Base-by-base conservation (phyloP, 805 yeast genomes). In the Saccharomycopsis fermentans region DNA sequence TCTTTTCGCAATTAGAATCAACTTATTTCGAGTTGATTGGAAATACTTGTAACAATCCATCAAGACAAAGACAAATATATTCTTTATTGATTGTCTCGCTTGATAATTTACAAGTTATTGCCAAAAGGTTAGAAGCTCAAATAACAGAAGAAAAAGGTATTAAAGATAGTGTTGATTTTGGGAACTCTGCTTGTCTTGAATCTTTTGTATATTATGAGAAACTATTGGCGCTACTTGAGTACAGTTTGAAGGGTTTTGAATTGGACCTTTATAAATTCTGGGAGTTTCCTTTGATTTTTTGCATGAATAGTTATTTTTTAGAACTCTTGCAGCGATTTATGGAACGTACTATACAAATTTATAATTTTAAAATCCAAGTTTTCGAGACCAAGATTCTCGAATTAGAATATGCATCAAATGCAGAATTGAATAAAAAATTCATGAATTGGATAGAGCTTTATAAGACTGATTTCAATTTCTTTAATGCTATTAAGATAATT, bases 91-190 rank as follows among this genome's bases (percentile, higher is more conserved):
- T 82, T 58, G 65, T 78, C 52, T 63, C 77, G 2, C 88, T 92
- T 86, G 97, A 92, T 69, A 77, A 90, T 1, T 72, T 88, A 35
- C 97, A 92, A 66, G 94, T 87, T 9, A 77, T 78, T 47, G 77
- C 86, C 56, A 96, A 89, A 65, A 70, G 74, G 4, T 74, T 83
- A 39, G 97, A 90, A 67, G 63, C 76, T 16, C 74, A 73, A 6
- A 58, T 79, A 6, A 70, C 65, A 37, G 63, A 68, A 5, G 65
- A 67, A 4, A 73, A 69, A 60, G 71, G 72, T 24, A 64, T 77
- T 27, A 66, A 68, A 29, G 72, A 71, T 36, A 62, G 59, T 1
- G 58, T 70, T 16, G 66, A 64, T 48, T 55, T 67, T 35, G 55
- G 62, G 14, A 63, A 64, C 1, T 51, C 67, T 4, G 56, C 61